These are phyloP conservation scores for Colletotrichum sp. DNA, from an alignment of 2,329 filamentous ascomycete genomes.

Conservation along the genomic window DNA sequence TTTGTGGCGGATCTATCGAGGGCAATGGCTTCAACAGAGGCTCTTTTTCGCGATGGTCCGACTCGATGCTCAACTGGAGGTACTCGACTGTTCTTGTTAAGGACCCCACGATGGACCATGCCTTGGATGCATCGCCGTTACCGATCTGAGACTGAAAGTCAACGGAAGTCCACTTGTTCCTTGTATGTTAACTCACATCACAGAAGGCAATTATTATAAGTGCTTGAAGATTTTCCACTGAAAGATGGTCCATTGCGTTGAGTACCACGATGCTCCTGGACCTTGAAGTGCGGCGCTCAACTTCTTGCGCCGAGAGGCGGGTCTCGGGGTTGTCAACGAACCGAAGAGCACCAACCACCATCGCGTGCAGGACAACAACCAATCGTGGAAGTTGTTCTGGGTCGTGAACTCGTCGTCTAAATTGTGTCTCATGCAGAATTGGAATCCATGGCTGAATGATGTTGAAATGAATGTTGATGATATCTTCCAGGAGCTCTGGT, in stretches of 20 bases:
- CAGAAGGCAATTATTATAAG: constrained; percentile 42
- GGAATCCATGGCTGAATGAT: constrained; percentile 47
- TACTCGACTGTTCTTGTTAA: constrained; percentile 24
- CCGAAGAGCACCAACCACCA: constrained; percentile 31
- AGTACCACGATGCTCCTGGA: constrained; percentile 31
- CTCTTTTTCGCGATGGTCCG: constrained; percentile 14
- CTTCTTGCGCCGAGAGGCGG: constrained; percentile 23
- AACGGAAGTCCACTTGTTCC: not conserved
- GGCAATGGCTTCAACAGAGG: constrained; percentile 29
- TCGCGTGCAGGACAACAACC: constrained; percentile 39
- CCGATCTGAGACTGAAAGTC: constrained; percentile 6
- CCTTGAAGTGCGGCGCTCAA: constrained; percentile 11
- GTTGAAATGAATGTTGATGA: constrained; percentile 35
- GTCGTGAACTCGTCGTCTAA: constrained; percentile 30
- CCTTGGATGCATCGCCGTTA: constrained; percentile 22
- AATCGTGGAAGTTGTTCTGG: constrained; percentile 29
- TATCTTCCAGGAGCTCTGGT: constrained; percentile 19
- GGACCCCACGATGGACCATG: constrained; percentile 23
- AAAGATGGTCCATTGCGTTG: constrained; percentile 35
- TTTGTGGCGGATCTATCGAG: constrained; percentile 30
- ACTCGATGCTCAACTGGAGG: constrained; percentile 22
- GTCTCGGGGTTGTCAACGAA: constrained; percentile 29
- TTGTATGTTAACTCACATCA: constrained; percentile 29
- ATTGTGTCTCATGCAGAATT: constrained; percentile 37
- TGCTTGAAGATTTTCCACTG: constrained; percentile 41